Evolutionary conservation across 2,329 filamentous ascomycete genomes (phyloP), one percentile per base, ranked within the genome.

Genomic region (Zymoseptoria pseudotritici): DNA sequence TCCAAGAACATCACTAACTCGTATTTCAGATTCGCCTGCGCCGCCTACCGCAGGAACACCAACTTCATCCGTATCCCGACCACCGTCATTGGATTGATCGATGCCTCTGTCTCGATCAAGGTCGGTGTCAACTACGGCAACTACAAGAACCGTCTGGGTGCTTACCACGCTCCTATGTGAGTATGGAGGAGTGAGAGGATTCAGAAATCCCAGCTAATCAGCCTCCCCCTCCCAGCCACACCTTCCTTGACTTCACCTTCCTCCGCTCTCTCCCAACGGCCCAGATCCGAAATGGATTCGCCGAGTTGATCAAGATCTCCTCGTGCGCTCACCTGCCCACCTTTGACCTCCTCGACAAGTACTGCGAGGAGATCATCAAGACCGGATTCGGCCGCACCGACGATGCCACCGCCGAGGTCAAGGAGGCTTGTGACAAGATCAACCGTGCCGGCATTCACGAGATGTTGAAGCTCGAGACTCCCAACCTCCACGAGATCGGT

Each of bases 111-210:
- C 55, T 87, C 84, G 42, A 90, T 90, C 78, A 89, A 90, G 71
- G 87, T 90, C n/a, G 87, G 85, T 11, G 86, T 90, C 68, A 90
- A 90, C 77, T 89, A 89, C 68, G 86, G 85, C 71, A 84, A 86
- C 72, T 88, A 89, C 78, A 90, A 90, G 79, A 90, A 90, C 75
- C 80, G 86, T 11, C 80, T 90, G 0, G 86, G 86, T 26, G 87
- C 86, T 3, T 90, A 90, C 71, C 87, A 90, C 68, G 86, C 87
- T 0, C 87, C 87, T 22, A 66, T 67, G 36, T 53, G 17, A 53
- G 51, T 6, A 2, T 26, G 17, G 29, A 11, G 22, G 7, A 17
- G 11, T 6, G 5, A 24, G 51, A n/a, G 4, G 6, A 24, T 29
- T n/a, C 3, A 13, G 19, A 8, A 51, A 7, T 2, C n/a, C 19